Evolutionary conservation across 2,329 filamentous ascomycete genomes (phyloP).

Genomic region (Diaporthe capsici): DNA sequence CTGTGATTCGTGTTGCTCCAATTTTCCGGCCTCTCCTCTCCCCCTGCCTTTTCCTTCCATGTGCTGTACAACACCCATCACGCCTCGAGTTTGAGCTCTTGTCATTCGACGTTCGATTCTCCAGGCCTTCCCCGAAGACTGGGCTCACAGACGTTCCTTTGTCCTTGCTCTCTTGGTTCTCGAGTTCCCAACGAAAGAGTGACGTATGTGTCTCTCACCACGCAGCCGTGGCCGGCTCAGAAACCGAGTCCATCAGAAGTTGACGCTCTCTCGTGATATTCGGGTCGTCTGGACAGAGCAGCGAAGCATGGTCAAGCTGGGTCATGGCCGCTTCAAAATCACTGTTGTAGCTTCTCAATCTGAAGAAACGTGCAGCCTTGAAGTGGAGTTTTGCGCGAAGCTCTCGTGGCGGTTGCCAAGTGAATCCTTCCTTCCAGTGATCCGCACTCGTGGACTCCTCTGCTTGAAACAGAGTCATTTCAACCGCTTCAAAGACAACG

Average conservation of each 20-base stretch:
- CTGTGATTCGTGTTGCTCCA: neutral
- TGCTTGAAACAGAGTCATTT: no score
- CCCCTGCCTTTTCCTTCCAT: no score
- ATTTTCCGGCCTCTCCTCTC: neutral
- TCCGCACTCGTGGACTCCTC: no score
- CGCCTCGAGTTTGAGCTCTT: neutral
- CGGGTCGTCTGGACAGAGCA: neutral
- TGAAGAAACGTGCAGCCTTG: neutral
- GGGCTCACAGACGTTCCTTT: neutral
- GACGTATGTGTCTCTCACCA: neutral
- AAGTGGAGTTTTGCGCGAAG: neutral
- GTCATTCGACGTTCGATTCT: neutral
- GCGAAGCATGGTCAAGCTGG: neutral
- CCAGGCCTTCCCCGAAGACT: neutral
- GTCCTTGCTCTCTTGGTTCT: neutral
- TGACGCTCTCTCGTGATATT: neutral
- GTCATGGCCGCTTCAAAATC: no score
- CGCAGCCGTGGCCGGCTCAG: neutral
- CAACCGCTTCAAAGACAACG: no score
- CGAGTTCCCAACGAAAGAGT: neutral
- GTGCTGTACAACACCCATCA: no score
- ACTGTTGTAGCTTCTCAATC: fast-evolving
- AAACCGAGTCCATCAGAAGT: neutral
- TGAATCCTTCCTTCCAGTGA: neutral
- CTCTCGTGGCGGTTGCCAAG: neutral